Conservation (phyloP, 345 rosid species). For the Cardamine resedifolia region DNA sequence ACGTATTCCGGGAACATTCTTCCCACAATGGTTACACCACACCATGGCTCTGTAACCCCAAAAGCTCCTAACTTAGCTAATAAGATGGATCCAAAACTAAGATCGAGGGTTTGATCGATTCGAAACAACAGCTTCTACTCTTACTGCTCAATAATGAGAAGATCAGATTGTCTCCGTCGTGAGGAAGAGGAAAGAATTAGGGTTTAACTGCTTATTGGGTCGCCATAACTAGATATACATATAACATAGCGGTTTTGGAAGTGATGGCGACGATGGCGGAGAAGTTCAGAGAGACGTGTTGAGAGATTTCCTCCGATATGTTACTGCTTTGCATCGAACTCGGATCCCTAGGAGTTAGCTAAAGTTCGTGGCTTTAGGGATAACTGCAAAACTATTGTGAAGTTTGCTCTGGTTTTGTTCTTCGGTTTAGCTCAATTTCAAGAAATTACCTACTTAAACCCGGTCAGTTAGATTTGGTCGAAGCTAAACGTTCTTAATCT, state of each 20-base stretch:
- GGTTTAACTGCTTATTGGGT: not conserved
- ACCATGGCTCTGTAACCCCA: constrained; percentile 27
- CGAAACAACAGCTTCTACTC: constrained; percentile 3
- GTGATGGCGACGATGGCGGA: constrained; percentile 1
- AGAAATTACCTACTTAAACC: not conserved
- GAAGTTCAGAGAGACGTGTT: constrained; percentile 14
- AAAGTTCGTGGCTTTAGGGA: too few relatives aligned
- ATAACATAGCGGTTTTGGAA: not conserved
- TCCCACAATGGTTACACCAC: constrained; percentile 37
- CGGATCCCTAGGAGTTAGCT: constrained; percentile 6
- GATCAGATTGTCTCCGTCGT: not conserved
- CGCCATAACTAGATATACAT: not conserved
- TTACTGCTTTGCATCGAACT: not conserved
- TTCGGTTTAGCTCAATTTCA: constrained; percentile 8
- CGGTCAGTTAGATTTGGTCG: not conserved
- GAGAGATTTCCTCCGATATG: constrained; percentile 11
- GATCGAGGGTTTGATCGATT: constrained; percentile 11
- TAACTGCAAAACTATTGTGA: not conserved
- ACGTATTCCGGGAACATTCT: constrained; percentile 30
- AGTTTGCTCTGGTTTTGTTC: not conserved
- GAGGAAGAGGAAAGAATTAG: constrained; percentile 7
- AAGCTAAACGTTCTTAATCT: not conserved
- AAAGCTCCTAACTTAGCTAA: constrained; percentile 13
- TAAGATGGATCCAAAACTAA: not conserved
- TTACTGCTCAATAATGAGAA: not conserved